A percentile compares a stretch with the other conserved stretches of the same genome.
These are phyloP conservation scores for Magnaporthales sp. DNA, from an alignment of 2,329 filamentous ascomycete species.

Conservation along the genomic window DNA sequence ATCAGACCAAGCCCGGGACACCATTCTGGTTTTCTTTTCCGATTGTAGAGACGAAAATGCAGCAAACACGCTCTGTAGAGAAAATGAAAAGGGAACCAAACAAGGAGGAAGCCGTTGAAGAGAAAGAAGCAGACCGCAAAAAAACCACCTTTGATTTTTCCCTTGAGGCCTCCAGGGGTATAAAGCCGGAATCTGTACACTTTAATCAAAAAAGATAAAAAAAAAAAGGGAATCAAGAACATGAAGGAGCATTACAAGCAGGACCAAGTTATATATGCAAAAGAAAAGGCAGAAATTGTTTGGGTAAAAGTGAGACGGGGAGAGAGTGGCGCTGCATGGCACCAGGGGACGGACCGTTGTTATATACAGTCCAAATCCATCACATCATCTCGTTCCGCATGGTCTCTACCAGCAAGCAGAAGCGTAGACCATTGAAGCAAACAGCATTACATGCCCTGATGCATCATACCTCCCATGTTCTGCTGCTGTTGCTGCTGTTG, in stretches of 20 bases:
- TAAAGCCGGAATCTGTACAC: background rate
- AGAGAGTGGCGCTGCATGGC: background rate
- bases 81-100: background rate
- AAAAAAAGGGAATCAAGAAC: background rate
- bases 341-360: background rate
- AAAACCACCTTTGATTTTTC: background rate
- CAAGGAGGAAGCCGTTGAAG: background rate
- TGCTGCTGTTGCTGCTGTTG: conserved; percentile 21
- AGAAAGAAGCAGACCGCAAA: background rate
- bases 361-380: background rate
- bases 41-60: background rate
- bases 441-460: conserved; percentile 34
- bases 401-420: background rate
- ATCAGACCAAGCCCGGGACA: background rate
- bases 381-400: background rate
- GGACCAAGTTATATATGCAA: background rate
- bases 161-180: background rate
- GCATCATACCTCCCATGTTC: conserved; percentile 47
- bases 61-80: background rate
- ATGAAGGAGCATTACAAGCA: background rate
- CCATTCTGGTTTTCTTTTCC: background rate
- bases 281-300: background rate
- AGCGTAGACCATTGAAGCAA: background rate
- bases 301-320: background rate
- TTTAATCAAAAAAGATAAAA: background rate